Percentiles rank a stretch among this genome's conserved stretches.
Evolutionary conservation across 352 stramenopile species (phyloP).

Genomic region (Pythium vanterpoolii): DNA sequence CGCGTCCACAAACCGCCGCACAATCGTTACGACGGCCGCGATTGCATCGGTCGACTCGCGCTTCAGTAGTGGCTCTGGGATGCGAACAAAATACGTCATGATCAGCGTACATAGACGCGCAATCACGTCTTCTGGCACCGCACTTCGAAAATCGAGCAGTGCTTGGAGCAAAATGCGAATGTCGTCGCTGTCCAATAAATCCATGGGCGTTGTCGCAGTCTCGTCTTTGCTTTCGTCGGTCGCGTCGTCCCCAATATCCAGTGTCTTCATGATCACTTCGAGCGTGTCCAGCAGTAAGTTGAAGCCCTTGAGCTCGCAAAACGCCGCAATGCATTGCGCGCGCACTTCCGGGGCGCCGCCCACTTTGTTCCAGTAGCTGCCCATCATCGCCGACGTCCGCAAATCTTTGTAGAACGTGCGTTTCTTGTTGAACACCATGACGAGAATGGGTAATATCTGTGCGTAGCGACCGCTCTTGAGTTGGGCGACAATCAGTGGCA

Average conservation of each 20-base stretch:
- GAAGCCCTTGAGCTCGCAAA: slow-evolving; percentile 83
- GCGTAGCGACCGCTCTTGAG: slow-evolving; percentile 66
- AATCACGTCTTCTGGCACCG: slow-evolving; percentile 59
- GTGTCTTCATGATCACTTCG: slow-evolving; percentile 59
- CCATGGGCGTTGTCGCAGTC: slow-evolving; percentile 11
- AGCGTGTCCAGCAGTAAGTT: slow-evolving; percentile 66
- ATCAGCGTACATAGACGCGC: slow-evolving; percentile 69
- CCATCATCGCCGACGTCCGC: slow-evolving; percentile 84
- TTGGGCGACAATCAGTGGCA: slow-evolving; percentile 68
- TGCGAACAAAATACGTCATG: slow-evolving; percentile 81
- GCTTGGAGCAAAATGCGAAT: slow-evolving; percentile 78
- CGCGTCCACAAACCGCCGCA: slow-evolving; percentile 76
- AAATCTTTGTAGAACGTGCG: slow-evolving; percentile 89
- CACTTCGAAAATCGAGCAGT: slow-evolving; percentile 70
- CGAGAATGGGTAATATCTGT: slow-evolving; percentile 62
- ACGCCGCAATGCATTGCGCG: slow-evolving; percentile 76
- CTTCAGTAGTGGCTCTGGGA: slow-evolving; percentile 76
- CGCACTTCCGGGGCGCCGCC: slow-evolving; percentile 77
- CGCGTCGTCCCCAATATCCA: slow-evolving; percentile 30
- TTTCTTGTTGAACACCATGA: slow-evolving; percentile 89
- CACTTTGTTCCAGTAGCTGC: slow-evolving; percentile 88
- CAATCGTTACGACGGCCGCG: slow-evolving; percentile 72
- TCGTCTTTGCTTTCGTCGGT: slow-evolving; percentile 40
- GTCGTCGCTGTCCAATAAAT: slow-evolving; percentile 70
- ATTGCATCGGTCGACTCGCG: slow-evolving; percentile 84